A percentile compares a stretch with the other conserved stretches of the same genome.
Evolutionary conservation across 805 yeast species (phyloP).

Genomic region (Yarrowia phangngaensis): DNA sequence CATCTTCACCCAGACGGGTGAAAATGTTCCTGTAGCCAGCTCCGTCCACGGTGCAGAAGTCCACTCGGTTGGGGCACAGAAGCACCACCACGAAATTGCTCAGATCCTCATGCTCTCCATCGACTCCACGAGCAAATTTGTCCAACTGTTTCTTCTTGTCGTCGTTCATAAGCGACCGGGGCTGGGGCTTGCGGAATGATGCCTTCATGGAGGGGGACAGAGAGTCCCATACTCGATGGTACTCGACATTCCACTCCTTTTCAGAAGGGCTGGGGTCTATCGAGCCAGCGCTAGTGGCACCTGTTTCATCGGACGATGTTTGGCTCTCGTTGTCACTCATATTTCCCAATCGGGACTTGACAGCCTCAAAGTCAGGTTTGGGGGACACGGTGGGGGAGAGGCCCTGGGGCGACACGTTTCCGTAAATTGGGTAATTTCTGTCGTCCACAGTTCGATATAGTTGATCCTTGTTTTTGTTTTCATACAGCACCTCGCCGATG

Average conservation of each 20-base stretch:
- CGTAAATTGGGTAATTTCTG: slow-evolving; percentile 19
- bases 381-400: slow-evolving; percentile 17
- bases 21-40: slow-evolving; percentile 49
- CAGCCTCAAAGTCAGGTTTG: slow-evolving; percentile 19
- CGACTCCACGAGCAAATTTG: slow-evolving; percentile 75
- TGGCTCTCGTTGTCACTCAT: slow-evolving; percentile 21
- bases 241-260: slow-evolving; percentile 67
- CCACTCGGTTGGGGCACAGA: slow-evolving; percentile 67
- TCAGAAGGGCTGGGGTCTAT: slow-evolving; percentile 47
- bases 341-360: slow-evolving; percentile 23
- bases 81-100: slow-evolving; percentile 63
- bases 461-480: slow-evolving; percentile 24
- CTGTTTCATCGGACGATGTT: slow-evolving; percentile 10
- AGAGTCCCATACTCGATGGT: slow-evolving; percentile 57
- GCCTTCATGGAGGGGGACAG: slow-evolving; percentile 59
- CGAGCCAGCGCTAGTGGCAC: slow-evolving; percentile 13
- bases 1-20: slow-evolving; percentile 52
- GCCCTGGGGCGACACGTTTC: slow-evolving; percentile 3
- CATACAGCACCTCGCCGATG: slow-evolving; percentile 26
- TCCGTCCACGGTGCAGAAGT: slow-evolving; percentile 58
- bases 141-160: slow-evolving; percentile 59
- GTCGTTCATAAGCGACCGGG: slow-evolving; percentile 56
- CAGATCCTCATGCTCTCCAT: slow-evolving; percentile 50
- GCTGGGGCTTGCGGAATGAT: slow-evolving; percentile 68
- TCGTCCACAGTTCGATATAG: slow-evolving; percentile 22